Evolutionary conservation across 768 basidiomycete genomes (phyloP).

Genomic region (Kwoniella bestiolae): DNA sequence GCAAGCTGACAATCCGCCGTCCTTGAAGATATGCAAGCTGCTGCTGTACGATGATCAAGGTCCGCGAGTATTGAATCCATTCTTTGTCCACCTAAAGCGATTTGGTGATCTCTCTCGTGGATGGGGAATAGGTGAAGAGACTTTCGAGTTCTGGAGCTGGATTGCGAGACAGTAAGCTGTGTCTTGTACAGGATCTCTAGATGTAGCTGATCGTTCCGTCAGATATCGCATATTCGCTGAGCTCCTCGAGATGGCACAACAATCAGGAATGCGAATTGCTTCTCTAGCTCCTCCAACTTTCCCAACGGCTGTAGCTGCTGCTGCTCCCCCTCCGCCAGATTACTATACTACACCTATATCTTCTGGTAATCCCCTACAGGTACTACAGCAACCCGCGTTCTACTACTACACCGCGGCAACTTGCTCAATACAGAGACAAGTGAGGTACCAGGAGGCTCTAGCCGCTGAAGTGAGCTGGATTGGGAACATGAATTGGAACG

Average conservation of each 20-base stretch:
- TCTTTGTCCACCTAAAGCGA: slow-evolving; percentile 80
- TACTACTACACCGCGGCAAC: slow-evolving; percentile 88
- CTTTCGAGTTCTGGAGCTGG: slow-evolving; percentile 98
- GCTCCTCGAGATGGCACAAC: slow-evolving; percentile 80
- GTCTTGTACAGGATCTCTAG: not conserved
- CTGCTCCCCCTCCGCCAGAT: slow-evolving; percentile 60
- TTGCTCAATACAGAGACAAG: slow-evolving; percentile 76
- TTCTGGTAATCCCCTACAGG: slow-evolving; percentile 77
- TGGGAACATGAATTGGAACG: not conserved
- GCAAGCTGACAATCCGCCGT: not conserved
- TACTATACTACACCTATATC: slow-evolving; percentile 67
- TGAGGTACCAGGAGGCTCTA: slow-evolving; percentile 67
- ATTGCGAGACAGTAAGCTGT: slow-evolving; percentile 78
- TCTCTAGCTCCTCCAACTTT: slow-evolving; percentile 44
- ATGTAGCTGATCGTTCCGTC: not conserved
- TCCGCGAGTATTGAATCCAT: slow-evolving; percentile 75
- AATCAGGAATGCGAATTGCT: slow-evolving; percentile 49
- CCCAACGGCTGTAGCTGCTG: slow-evolving; percentile 38
- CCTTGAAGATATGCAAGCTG: slow-evolving; percentile 77
- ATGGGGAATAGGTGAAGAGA: slow-evolving; percentile 96
- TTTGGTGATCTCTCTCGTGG: slow-evolving; percentile 82
- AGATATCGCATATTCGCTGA: slow-evolving; percentile 91
- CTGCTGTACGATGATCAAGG: slow-evolving; percentile 91
- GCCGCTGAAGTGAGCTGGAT: slow-evolving; percentile 64
- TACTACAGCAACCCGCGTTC: slow-evolving; percentile 87